These are phyloP conservation scores for Rhynchosporium graminicola DNA, from an alignment of 2,329 filamentous ascomycete genomes.

Conservation along the genomic window DNA sequence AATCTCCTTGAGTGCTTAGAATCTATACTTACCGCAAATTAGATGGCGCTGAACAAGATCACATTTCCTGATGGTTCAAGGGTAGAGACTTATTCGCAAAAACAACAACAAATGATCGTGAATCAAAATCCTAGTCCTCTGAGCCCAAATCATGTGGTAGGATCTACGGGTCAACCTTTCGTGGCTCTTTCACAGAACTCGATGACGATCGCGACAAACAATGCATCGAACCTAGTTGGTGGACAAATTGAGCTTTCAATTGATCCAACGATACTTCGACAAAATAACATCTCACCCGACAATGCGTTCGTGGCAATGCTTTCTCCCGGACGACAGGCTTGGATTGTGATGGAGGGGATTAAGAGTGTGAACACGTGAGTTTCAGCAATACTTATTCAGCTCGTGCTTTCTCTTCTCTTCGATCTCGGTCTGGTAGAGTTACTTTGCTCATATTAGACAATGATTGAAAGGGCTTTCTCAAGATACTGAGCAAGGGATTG, in stretches of 20 bases:
- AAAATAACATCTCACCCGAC: constrained; percentile 22
- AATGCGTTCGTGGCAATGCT: constrained; percentile 28
- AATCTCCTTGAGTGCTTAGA: neutral
- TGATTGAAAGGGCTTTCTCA: neutral
- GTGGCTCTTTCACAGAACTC: constrained; percentile 26
- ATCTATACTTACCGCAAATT: constrained; percentile 2
- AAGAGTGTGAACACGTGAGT: constrained; percentile 29
- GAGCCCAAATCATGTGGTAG: constrained; percentile 25
- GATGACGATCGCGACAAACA: constrained; percentile 27
- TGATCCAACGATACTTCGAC: constrained; percentile 19
- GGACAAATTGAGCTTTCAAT: constrained; percentile 27
- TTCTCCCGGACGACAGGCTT: constrained; percentile 24
- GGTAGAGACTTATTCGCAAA: constrained; percentile 27
- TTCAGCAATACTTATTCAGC: neutral
- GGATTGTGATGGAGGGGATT: constrained; percentile 25
- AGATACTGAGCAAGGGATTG: neutral
- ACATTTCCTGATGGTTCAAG: constrained; percentile 26
- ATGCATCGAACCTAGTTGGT: constrained; percentile 26
- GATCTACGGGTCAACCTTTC: constrained; percentile 27
- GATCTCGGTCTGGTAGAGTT: no score
- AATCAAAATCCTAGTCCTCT: constrained; percentile 25
- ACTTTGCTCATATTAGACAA: no score
- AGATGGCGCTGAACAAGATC: constrained; percentile 27
- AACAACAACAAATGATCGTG: constrained; percentile 26
- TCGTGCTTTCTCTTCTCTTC: no score